Conservation (phyloP, 2,329 filamentous ascomycete species). For the Zymoseptoria tritici region DNA sequence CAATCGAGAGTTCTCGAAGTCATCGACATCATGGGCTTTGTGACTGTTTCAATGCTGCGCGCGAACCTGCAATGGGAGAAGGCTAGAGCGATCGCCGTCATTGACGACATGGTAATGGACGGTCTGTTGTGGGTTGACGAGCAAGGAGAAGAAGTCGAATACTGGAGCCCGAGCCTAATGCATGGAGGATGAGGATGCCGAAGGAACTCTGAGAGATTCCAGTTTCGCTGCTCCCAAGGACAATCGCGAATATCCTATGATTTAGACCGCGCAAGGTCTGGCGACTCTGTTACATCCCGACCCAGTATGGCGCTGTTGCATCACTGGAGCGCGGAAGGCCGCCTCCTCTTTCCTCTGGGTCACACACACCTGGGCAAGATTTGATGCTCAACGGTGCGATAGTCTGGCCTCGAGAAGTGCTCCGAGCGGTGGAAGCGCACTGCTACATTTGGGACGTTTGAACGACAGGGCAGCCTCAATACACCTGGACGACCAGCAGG, state of each 20-base stretch:
- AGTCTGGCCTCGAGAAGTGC: neutral
- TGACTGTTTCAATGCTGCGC: slow-evolving; percentile 82
- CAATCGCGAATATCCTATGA: neutral
- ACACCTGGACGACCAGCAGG: neutral
- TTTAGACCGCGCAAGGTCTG: neutral
- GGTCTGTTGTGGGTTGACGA: slow-evolving; percentile 92
- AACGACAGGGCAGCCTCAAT: neutral
- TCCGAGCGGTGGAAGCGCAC: neutral
- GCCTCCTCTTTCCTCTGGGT: too few species aligned
- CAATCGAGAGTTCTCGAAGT: slow-evolving; percentile 89
- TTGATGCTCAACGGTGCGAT: neutral
- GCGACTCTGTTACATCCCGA: neutral
- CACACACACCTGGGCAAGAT: too few species aligned
- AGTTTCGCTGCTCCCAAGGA: neutral
- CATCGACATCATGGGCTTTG: slow-evolving; percentile 80
- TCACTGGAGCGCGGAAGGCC: neutral
- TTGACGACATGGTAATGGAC: slow-evolving; percentile 82
- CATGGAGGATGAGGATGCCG: slow-evolving; percentile 22
- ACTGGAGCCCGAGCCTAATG: slow-evolving; percentile 81
- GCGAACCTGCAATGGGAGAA: slow-evolving; percentile 79
- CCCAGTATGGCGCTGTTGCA: neutral
- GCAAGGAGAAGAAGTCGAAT: slow-evolving; percentile 80
- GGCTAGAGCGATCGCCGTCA: slow-evolving; percentile 76
- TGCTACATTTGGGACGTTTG: neutral
- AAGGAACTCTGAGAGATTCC: neutral